Base-by-base conservation (phyloP, 2,329 filamentous ascomycete species). In the Trichoderma polysporum region DNA sequence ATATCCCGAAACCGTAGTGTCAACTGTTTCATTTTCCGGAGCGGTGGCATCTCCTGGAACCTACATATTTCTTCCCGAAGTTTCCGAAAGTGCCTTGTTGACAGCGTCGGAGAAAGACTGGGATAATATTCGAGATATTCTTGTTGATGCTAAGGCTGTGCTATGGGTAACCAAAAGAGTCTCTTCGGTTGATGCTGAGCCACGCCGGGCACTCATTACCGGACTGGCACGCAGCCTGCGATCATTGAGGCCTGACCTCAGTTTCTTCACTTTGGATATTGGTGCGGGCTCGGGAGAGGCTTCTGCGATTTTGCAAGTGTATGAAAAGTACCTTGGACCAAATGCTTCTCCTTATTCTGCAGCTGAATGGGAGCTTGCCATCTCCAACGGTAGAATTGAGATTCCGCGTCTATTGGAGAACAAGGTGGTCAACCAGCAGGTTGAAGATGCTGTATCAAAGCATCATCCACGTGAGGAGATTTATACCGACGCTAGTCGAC, bases 341-440 rank as follows among this genome's bases (percentile, higher is more conserved):
- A 13, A 39, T 22, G 53, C 60, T 33, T 68, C 66, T 13, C 59
- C 66, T 5, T 59, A 68, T 47, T 65, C 53, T 17, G 22, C 61
- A 27, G 41, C 39, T 7, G 66, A 68, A 13, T 68, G 66, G 66
- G 66, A 68, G 45, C 54, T 68, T 64, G 60, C 66, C 19, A 17
- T 58, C 9, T 64, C 41, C 15, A 47, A 65, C n/a, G 66, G 66
- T 19, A 45, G 19, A 19, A 65, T 65, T 12, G 41, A 66, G 31
- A 52, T 68, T 25, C 66, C 66, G 6, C 66, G 66, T 35, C 45
- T 66, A n/a, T 15, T 68, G 9, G 31, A 62, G n/a, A 54, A 47
- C 10, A 45, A 64, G 19, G 54, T 31, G n/a, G 61, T 54, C 15
- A 59, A 59, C 3, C 10, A 25, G 35, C 54, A 64, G 19, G 60